Percentiles rank a stretch among this genome's conserved stretches.
phyloP scores from a whole-genome alignment of 2,329 filamentous ascomycete species.

The Pseudopyricularia cyperi region DNA sequence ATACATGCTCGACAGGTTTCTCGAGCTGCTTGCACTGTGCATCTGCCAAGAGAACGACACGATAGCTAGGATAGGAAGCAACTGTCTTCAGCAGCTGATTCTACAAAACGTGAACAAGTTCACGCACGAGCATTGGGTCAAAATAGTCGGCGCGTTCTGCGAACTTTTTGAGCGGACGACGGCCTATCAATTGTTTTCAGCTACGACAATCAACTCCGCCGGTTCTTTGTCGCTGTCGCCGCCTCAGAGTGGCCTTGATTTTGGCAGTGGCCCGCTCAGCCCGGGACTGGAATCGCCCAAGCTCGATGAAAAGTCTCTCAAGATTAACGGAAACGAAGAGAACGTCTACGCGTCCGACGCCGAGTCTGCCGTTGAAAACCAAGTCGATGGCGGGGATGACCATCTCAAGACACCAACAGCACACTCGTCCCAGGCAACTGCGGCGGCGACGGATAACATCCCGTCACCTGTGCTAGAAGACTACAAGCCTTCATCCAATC shows the following conservation, averaged over 20 bases:
- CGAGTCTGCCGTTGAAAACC: conserved; percentile 12
- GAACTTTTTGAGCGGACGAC: conserved; percentile 92
- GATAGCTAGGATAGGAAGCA: conserved; percentile 93
- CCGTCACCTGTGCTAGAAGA: conserved; percentile 57
- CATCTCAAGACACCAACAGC: neutral
- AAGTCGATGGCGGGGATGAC: conserved; percentile 4
- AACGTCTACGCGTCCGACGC: conserved; percentile 20
- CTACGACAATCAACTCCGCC: conserved; percentile 45
- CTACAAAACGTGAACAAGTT: conserved; percentile 95
- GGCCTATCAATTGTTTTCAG: conserved; percentile 87
- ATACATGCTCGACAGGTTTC: conserved; percentile 96
- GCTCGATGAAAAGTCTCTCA: conserved; percentile 43
- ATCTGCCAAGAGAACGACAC: conserved; percentile 99
- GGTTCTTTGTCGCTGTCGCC: conserved; percentile 30
- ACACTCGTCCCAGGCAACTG: neutral
- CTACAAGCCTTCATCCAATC: conserved; percentile 62
- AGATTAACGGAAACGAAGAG: conserved; percentile 42
- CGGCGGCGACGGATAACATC: conserved; percentile 8
- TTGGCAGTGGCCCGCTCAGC: conserved; percentile 28
- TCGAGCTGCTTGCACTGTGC: conserved; percentile 86
- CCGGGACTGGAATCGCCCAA: conserved; percentile 23
- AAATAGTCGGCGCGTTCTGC: conserved; percentile 91
- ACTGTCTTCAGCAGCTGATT: conserved; percentile 93
- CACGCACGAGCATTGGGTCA: conserved; percentile 72
- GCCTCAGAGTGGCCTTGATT: conserved; percentile 37